Base-by-base conservation (phyloP, 176 grass and related monocot species). In the Elymus sibiricus region DNA sequence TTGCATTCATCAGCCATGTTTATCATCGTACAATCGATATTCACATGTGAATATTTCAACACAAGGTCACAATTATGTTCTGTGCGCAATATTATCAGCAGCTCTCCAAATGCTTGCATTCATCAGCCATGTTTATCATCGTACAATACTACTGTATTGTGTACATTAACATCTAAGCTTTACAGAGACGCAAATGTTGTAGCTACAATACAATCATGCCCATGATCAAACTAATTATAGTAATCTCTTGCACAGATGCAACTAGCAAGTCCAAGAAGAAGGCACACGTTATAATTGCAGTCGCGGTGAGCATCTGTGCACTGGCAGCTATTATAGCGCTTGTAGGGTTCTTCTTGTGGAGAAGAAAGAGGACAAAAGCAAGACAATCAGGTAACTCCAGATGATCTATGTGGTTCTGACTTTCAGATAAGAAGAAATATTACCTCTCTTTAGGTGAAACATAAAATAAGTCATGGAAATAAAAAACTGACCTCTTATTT, bases 231-330 rank as follows among this genome's bases (percentile, higher is more conserved):
- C 66, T 67, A 60, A 53, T 19, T 49, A 9, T 81, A 16, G 11
- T 59, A 12, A 66, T 80, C 56, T 89, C 6, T 27, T 89, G 35
- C 58, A 53, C 83, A 92, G 84, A 35, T 77, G 84, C 69, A 64
- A 4, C 25, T 84, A 76, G 24, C 80, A 80, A 89, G 25, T 58
- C 87, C 56, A 84, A 87, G 21, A 91, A 85, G 40, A 90, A 87
- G 74, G 68, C 42, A 31, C 40, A 79, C 25, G 49, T 62, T 35
- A 24, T 70, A 35, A 61, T 77, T 71, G 80, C 84, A 64, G 5
- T 84, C 63, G 51, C 76, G 60, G 59, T 89, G 69, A 87, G 90
- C 53, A 9, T 92, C 19, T 63, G 49, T 77, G 79, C 14, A 60
- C 17, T 80, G 31, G 80, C 40, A 76, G 29, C 86, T 83, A 15